These are phyloP conservation scores for Aspergillus texensis DNA, from an alignment of 2,329 filamentous ascomycete genomes.

Conservation along the genomic window DNA sequence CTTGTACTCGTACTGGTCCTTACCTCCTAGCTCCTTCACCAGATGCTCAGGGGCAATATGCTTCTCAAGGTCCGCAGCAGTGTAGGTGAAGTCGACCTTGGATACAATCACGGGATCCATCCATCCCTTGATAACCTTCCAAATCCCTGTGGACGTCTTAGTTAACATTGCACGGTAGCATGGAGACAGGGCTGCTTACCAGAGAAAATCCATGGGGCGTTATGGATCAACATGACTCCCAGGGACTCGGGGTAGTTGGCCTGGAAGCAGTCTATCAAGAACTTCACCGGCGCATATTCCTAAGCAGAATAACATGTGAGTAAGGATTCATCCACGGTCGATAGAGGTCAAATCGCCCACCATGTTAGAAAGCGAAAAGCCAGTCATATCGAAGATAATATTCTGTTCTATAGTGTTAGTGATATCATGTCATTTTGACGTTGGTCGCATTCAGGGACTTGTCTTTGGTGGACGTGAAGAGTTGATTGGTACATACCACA, in stretches of 20 bases:
- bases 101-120: slow-evolving; percentile 91
- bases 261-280: slow-evolving; percentile 98
- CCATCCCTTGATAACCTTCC: slow-evolving; percentile 93
- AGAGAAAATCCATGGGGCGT: slow-evolving; percentile 72
- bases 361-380: neutral
- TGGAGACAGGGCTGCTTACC: neutral
- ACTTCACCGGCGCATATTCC: slow-evolving; percentile 95
- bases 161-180: neutral
- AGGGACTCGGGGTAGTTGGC: slow-evolving; percentile 94
- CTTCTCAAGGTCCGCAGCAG: slow-evolving; percentile 70
- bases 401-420: neutral
- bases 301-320: neutral
- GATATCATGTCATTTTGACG: neutral
- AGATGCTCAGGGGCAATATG: slow-evolving; percentile 61
- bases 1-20: neutral
- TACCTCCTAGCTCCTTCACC: neutral
- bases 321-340: rapidly evolving
- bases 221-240: slow-evolving; percentile 88
- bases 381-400: neutral
- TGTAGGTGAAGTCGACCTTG: slow-evolving; percentile 90
- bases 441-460: too few relatives aligned
- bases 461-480: neutral
- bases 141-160: slow-evolving; percentile 61
- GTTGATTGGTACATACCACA: neutral
- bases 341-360: neutral